Evolutionary conservation across 495 filamentous ascomycete genomes (phyloP).

Genomic region (Xeromyces bisporus): DNA sequence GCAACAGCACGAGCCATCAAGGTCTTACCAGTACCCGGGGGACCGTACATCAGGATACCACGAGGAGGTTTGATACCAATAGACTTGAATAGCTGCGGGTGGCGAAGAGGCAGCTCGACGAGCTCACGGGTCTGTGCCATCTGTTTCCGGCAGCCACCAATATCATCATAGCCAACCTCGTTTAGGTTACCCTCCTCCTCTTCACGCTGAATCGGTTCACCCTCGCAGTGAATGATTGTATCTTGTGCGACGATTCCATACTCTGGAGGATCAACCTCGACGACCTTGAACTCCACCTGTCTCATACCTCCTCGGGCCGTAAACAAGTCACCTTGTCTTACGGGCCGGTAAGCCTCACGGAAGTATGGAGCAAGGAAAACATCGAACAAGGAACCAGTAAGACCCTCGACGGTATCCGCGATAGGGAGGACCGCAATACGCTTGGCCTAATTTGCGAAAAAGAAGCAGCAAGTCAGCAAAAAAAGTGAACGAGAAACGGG

Average conservation of each 20-base stretch:
- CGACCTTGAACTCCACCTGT: constrained; percentile 98
- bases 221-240: constrained; percentile 96
- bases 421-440: constrained; percentile 97
- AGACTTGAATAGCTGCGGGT: constrained; percentile 98
- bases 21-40: constrained; percentile 97
- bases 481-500: neutral
- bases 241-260: constrained; percentile 97
- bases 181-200: constrained; percentile 98
- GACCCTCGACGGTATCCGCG: constrained; percentile 91
- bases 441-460: constrained; percentile 52
- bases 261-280: constrained; percentile 94
- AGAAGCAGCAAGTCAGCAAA: constrained; percentile 5
- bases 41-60: constrained; percentile 94
- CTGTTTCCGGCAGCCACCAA: constrained; percentile 97
- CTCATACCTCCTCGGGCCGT: constrained; percentile 95
- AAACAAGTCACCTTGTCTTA: constrained; percentile 93
- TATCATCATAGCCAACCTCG: constrained; percentile 97
- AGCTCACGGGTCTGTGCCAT: constrained; percentile 98
- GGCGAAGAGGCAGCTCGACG: constrained; percentile 88
- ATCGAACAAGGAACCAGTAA: constrained; percentile 94
- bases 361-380: constrained; percentile 99
- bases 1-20: constrained; percentile 97
- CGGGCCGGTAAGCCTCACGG: constrained; percentile 93
- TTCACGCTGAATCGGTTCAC: constrained; percentile 94
- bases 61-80: constrained; percentile 99